A percentile compares a stretch with the other conserved stretches of the same genome.
These are phyloP conservation scores for Plasmodium vinckei DNA, from an alignment of 169 alveolate genomes.

Conservation along the genomic window DNA sequence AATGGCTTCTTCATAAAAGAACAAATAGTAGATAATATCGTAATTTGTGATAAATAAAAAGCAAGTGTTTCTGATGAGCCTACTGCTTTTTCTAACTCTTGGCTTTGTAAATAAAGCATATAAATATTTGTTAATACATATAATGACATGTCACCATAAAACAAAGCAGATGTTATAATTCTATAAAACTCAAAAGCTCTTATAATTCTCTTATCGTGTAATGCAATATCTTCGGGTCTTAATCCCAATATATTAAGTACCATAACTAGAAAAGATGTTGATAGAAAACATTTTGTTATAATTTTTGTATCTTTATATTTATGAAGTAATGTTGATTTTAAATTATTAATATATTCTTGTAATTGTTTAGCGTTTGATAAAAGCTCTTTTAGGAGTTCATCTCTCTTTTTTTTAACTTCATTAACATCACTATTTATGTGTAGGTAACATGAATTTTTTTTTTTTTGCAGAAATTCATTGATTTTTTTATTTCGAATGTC, in stretches of 20 bases:
- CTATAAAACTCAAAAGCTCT: conserved; percentile 72
- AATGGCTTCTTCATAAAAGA: conserved; percentile 65
- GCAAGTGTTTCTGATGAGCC: conserved; percentile 68
- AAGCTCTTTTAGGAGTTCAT: conserved; percentile 10
- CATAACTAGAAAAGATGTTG: conserved; percentile 33
- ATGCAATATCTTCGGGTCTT: conserved; percentile 74
- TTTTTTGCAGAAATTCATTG: conserved; percentile 19
- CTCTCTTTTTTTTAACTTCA: conserved; percentile 23
- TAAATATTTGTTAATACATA: conserved; percentile 68
- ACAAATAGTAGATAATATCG: conserved; percentile 40
- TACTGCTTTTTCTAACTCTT: conserved; percentile 24
- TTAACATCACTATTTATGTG: conserved; percentile 37
- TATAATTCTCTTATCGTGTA: conserved; percentile 63
- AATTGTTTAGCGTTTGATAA: conserved; percentile 18
- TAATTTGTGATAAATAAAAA: conserved; percentile 65
- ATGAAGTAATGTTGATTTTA: conserved; percentile 46
- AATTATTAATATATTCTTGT: conserved; percentile 22
- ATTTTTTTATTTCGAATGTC: conserved; percentile 44
- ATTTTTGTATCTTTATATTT: conserved; percentile 39
- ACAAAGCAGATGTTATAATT: conserved; percentile 68
- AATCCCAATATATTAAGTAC: conserved; percentile 44
- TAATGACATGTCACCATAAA: conserved; percentile 69
- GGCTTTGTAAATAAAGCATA: conserved; percentile 70
- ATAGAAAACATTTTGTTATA: conserved; percentile 51
- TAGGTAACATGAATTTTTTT: conserved; percentile 51